phyloP scores from a whole-genome alignment of 2,329 filamentous ascomycete species.

The Trichoderma sp. region DNA sequence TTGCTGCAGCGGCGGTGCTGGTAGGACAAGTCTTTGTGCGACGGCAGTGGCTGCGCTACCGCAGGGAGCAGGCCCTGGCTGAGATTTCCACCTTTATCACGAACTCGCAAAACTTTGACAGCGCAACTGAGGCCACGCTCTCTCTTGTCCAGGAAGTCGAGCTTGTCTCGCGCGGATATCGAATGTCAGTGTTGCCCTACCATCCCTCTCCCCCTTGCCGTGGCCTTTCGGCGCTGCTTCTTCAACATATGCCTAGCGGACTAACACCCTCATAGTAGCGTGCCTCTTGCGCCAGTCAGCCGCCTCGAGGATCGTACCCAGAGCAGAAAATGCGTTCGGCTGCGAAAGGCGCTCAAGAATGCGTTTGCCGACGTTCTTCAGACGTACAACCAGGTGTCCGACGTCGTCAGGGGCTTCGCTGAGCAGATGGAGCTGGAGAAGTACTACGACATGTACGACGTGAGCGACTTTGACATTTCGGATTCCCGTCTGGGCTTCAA shows the following conservation, averaged over 20 bases:
- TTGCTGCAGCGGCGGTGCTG: conserved; percentile 57
- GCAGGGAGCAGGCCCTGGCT: conserved; percentile 72
- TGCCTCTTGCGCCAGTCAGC: conserved; percentile 87
- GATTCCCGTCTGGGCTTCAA: conserved; percentile 68
- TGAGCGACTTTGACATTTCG: conserved; percentile 71
- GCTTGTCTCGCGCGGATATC: conserved; percentile 86
- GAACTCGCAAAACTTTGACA: conserved; percentile 79
- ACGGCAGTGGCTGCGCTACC: conserved; percentile 78
- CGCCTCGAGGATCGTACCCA: conserved; percentile 84
- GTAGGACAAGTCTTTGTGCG: conserved; percentile 70
- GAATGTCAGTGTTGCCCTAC: conserved; percentile 61
- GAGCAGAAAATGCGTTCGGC: conserved; percentile 73
- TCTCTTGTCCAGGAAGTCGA: conserved; percentile 93
- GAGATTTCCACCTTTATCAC: conserved; percentile 70
- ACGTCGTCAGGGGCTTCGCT: conserved; percentile 70
- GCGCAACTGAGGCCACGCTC: conserved; percentile 72
- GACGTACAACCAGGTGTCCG: conserved; percentile 70
- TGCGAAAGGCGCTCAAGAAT: conserved; percentile 74
- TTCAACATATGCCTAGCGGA: neutral
- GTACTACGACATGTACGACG: conserved; percentile 88
- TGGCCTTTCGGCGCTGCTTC: neutral
- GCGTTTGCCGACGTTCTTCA: conserved; percentile 71
- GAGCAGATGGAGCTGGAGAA: conserved; percentile 83
- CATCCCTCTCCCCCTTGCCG: neutral
- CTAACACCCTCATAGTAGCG: conserved; percentile 63